Percentiles rank a stretch among this genome's conserved stretches.
These are phyloP conservation scores for Solanum clarkiae DNA, from an alignment of 257 asterid genomes.

Conservation along the genomic window DNA sequence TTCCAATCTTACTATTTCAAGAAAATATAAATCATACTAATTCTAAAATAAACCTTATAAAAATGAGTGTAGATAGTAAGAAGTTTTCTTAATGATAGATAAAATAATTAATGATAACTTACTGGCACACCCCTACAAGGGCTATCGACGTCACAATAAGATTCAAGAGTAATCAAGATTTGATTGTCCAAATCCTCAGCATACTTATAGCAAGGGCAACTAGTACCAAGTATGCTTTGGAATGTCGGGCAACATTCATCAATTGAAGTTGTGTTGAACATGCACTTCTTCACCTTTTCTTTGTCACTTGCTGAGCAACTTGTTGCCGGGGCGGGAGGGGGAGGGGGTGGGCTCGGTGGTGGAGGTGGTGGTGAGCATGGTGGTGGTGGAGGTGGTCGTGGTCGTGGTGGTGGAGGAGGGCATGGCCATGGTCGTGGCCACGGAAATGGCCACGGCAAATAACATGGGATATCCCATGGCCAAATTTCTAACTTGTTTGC, in stretches of 20 bases:
- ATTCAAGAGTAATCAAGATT: not conserved
- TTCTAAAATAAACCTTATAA: too few species aligned
- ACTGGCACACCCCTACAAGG: not conserved
- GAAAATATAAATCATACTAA: too few species aligned
- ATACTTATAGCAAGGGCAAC: not conserved
- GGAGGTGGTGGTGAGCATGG: not conserved
- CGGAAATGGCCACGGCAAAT: not conserved
- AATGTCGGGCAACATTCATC: not conserved
- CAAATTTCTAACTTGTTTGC: not conserved
- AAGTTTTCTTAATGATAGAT: not conserved
- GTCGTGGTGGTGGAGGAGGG: not conserved
- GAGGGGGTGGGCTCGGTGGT: not conserved
- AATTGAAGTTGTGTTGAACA: not conserved
- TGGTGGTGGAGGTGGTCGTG: not conserved
- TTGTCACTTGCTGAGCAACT: not conserved
- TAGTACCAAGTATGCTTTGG: not conserved
- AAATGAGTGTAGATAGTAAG: too few species aligned
- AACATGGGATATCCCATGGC: not conserved
- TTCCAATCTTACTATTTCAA: too few species aligned
- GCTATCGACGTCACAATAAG: not conserved
- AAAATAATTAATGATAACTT: not conserved
- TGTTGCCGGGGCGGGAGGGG: not conserved
- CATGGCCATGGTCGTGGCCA: not conserved
- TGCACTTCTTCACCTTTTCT: not conserved
- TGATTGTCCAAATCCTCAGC: not conserved